Conservation (phyloP, 225 moss, liverwort and hornwort species). For the Bryoerythrophyllum caledonicum region DNA sequence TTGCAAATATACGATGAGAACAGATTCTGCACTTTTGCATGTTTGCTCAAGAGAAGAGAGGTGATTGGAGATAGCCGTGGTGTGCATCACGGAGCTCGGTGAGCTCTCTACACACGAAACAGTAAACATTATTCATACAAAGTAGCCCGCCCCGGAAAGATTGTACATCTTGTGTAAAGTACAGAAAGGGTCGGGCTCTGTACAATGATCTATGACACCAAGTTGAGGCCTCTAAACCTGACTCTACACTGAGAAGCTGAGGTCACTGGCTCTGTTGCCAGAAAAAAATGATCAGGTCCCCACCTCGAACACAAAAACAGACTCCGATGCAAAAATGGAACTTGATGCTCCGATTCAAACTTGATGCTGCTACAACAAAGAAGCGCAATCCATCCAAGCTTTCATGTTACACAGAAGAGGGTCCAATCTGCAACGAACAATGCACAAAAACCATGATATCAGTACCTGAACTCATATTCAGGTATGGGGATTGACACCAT, state of each 20-base stretch:
- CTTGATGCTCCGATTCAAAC: not conserved
- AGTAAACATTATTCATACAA: not conserved
- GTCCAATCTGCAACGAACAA: constrained; percentile 26
- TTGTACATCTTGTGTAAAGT: constrained; percentile 10
- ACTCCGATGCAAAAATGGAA: constrained; percentile 1
- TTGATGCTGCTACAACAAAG: not conserved
- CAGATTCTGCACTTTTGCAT: not conserved
- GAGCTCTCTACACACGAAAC: constrained; percentile 3
- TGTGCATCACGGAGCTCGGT: constrained; percentile 17
- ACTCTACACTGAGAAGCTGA: not conserved
- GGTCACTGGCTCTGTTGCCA: constrained; percentile 1
- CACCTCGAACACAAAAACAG: constrained; percentile 4
- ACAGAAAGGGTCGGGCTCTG: constrained; percentile 17
- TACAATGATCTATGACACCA: constrained; percentile 7
- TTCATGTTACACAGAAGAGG: constrained; percentile 28
- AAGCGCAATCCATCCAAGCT: not conserved
- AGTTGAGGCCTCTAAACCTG: constrained; percentile 6
- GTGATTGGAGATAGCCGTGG: not conserved
- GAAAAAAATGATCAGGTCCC: constrained; percentile 4
- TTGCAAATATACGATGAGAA: not conserved
- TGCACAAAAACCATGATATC: not conserved
- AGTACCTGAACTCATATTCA: not conserved
- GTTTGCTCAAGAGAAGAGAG: not conserved
- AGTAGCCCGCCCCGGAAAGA: not conserved
- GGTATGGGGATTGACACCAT: not conserved